Evolutionary conservation across 495 filamentous ascomycete genomes (phyloP).

Genomic region (Mycothermus thermophilus): DNA sequence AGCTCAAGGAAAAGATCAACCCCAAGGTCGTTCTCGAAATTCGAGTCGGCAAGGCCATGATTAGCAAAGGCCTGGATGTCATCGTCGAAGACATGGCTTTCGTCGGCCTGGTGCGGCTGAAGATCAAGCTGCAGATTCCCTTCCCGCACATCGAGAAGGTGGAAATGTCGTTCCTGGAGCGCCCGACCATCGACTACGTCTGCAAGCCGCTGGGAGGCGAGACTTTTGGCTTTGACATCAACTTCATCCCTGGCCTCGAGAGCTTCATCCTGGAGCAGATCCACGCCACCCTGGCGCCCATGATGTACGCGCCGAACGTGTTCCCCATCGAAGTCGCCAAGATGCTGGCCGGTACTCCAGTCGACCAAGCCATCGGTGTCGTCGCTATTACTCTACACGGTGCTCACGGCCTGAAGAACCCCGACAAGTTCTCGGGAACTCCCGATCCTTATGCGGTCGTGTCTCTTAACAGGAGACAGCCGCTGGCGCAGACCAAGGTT

Average conservation of each 20-base stretch:
- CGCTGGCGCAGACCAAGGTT: slow-evolving; percentile 79
- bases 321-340: slow-evolving; percentile 98
- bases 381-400: slow-evolving; percentile 82
- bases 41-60: slow-evolving; percentile 80
- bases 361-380: slow-evolving; percentile 93
- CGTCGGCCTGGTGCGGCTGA: slow-evolving; percentile 85
- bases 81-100: slow-evolving; percentile 98
- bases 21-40: slow-evolving; percentile 93
- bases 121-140: slow-evolving; percentile 89
- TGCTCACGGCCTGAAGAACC: slow-evolving; percentile 82
- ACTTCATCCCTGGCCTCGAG: slow-evolving; percentile 91
- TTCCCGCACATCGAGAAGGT: slow-evolving; percentile 91
- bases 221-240: slow-evolving; percentile 92
- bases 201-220: slow-evolving; percentile 97
- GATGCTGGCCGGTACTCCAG: slow-evolving; percentile 87
- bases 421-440: slow-evolving; percentile 84
- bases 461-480: slow-evolving; percentile 68
- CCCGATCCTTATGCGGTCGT: slow-evolving; percentile 83
- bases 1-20: slow-evolving; percentile 89
- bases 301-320: slow-evolving; percentile 95
- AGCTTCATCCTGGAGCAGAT: slow-evolving; percentile 91
- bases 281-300: slow-evolving; percentile 77
- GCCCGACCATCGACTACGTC: slow-evolving; percentile 73
- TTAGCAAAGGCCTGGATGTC: slow-evolving; percentile 91
- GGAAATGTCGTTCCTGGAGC: slow-evolving; percentile 74